Evolutionary conservation across 192 early-diverging fungal species (phyloP), one percentile per base, ranked within the genome.

Genomic region (Mortierella claussenii): DNA sequence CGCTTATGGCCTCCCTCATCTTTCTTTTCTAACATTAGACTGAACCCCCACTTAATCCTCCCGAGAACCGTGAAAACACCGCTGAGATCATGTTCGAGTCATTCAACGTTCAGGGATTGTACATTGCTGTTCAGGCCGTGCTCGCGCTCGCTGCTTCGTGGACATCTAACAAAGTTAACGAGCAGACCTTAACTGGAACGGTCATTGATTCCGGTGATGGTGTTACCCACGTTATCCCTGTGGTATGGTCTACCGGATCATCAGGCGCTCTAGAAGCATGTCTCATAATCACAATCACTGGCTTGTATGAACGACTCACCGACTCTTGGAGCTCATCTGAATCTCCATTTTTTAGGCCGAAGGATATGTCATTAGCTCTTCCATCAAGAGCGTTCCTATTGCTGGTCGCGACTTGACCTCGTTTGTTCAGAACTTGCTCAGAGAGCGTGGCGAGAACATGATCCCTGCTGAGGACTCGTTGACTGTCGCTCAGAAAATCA

Each of bases 31-130:
- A 7, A 27, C 5, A 46, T 1, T 80, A 95, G 94, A 99, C 97
- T 28, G 97, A 99, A 83, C 96, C 97, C 27, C 97, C 97, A 51
- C 89, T 98, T 40, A 99, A 99, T 74, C 86, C 96, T 44, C 97
- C 97, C 13, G 97, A 99, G 81, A 99, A 99, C 82, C 91, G 97
- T 69, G 97, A 99, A 83, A 94, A 94, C 81, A 97, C 95, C 53
- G 97, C 97, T 21, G 97, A 99, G 81, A 99, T 99, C 56, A 96
- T 99, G 83, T 99, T 99, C 79, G 97, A 99, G 78, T 97, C 97
- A 7, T 99, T 99, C 83, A 97, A 97, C 55, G 92, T 96, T 42
- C 92, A 97, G 65, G 97, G 96, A 53, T 81, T 99, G 69, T 99
- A 99, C 68, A 99, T 99, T 86, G 97, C 94, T 21, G 97, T 99